Percentiles rank a stretch among this genome's conserved stretches.
Evolutionary conservation across 2,329 filamentous ascomycete genomes (phyloP).

Genomic region (Penicillium sp.): DNA sequence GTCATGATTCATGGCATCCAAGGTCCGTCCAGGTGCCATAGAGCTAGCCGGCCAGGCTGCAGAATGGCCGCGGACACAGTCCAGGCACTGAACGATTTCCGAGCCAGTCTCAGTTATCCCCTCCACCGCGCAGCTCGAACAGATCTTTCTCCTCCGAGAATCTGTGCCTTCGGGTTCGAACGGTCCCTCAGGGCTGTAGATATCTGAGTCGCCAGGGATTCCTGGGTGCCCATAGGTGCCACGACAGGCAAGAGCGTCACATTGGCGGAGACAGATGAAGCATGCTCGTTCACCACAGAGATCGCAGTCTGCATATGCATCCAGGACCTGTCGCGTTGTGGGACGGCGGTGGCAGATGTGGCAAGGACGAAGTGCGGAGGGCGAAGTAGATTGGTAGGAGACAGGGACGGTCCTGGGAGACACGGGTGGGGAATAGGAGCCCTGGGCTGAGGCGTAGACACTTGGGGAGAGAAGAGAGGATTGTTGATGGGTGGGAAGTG

Average conservation of each 20-base stretch:
- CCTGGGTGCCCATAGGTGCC: conserved; percentile 1
- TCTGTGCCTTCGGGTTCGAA: conserved; percentile 1
- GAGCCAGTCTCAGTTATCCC: conserved; percentile 36
- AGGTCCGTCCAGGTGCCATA: conserved; percentile 13
- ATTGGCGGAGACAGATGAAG: conserved; percentile 44
- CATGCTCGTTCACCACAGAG: conserved; percentile 40
- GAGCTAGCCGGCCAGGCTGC: conserved; percentile 12
- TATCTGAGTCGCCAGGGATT: not conserved
- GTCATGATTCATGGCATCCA: conserved; percentile 17
- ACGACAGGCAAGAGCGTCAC: conserved; percentile 34
- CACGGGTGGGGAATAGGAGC: conserved; percentile 25
- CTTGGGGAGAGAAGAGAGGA: conserved; percentile 22
- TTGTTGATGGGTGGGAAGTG: conserved; percentile 15
- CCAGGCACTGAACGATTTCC: conserved; percentile 40
- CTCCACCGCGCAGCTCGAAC: conserved; percentile 42
- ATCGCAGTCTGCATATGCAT: conserved; percentile 44
- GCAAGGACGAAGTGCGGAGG: conserved; percentile 37
- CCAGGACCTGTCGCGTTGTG: conserved; percentile 39
- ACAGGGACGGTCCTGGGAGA: conserved; percentile 30
- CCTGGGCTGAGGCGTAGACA: conserved; percentile 16
- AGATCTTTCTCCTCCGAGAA: conserved; percentile 36
- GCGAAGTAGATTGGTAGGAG: conserved; percentile 24
- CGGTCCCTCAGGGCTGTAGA: not conserved
- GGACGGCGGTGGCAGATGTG: conserved; percentile 45
- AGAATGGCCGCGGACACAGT: conserved; percentile 29